Percentiles rank a stretch among this genome's conserved stretches.
These are phyloP conservation scores for Aureobasidium subglaciale DNA, from an alignment of 2,329 filamentous ascomycete species.

Conservation along the genomic window DNA sequence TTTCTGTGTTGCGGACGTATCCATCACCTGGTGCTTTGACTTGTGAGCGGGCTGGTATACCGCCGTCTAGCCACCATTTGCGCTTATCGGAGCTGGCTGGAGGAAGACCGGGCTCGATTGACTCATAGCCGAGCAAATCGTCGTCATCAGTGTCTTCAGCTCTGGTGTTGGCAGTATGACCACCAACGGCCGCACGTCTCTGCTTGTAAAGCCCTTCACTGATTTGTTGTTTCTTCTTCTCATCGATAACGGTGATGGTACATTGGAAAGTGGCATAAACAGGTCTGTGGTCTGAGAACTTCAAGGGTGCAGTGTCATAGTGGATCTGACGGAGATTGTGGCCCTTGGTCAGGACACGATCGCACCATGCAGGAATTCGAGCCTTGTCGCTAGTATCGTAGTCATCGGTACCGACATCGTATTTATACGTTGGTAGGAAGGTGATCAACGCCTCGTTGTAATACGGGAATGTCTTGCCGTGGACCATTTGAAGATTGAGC, in stretches of 20 bases:
- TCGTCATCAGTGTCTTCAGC: slow-evolving; percentile 65
- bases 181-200: slow-evolving; percentile 59
- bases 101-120: slow-evolving; percentile 69
- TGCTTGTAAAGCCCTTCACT: slow-evolving; percentile 66
- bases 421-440: slow-evolving; percentile 94
- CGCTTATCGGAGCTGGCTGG: slow-evolving; percentile 55
- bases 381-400: slow-evolving; percentile 96
- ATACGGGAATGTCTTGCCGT: slow-evolving; percentile 78
- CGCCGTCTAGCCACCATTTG: slow-evolving; percentile 61
- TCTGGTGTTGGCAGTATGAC: slow-evolving; percentile 49
- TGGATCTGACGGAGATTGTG: slow-evolving; percentile 71
- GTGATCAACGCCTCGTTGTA: slow-evolving; percentile 85
- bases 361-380: slow-evolving; percentile 94
- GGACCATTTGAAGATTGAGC: slow-evolving; percentile 94
- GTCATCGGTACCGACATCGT: slow-evolving; percentile 75
- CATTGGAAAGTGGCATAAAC: slow-evolving; percentile 88
- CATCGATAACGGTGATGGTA: slow-evolving; percentile 71
- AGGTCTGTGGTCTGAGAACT: slow-evolving; percentile 92
- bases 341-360: slow-evolving; percentile 84
- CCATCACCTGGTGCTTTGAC: slow-evolving; percentile 58
- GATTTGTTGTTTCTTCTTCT: slow-evolving; percentile 62
- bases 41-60: slow-evolving; percentile 65
- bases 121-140: slow-evolving; percentile 72
- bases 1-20: slow-evolving; percentile 62
- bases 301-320: slow-evolving; percentile 75